A percentile compares a stretch with the other conserved stretches of the same genome.
These are phyloP conservation scores for Amylocarpus encephaloides DNA, from an alignment of 2,329 filamentous ascomycete species.

Conservation along the genomic window DNA sequence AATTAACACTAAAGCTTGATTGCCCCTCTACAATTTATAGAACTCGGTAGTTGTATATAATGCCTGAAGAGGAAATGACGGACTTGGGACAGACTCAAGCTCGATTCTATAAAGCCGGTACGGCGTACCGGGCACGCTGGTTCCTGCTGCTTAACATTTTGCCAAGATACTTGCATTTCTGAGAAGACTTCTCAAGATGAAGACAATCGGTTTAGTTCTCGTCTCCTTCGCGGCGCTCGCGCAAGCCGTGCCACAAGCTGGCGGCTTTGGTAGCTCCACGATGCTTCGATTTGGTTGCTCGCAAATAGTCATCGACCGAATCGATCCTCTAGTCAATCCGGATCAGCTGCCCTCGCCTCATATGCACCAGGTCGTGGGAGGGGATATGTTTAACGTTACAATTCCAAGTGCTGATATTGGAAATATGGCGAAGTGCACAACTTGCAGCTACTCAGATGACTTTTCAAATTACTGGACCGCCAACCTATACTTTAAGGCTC, in stretches of 20 bases:
- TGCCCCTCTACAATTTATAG: too few relatives aligned
- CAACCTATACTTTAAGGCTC: constrained; percentile 65
- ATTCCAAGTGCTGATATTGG: constrained; percentile 52
- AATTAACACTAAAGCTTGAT: too few relatives aligned
- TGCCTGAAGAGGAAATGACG: too few relatives aligned
- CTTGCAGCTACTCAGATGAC: constrained; percentile 71
- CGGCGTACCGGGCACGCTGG: too few relatives aligned
- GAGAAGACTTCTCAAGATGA: too few relatives aligned
- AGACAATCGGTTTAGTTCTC: not conserved
- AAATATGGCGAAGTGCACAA: constrained; percentile 61
- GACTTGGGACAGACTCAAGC: too few relatives aligned
- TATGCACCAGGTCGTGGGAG: constrained; percentile 41
- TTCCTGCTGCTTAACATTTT: too few relatives aligned
- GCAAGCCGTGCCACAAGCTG: not conserved
- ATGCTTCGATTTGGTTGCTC: constrained; percentile 21
- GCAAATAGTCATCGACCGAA: constrained; percentile 19
- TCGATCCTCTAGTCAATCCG: constrained; percentile 20
- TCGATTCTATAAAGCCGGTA: too few relatives aligned
- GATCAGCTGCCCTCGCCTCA: constrained; percentile 15
- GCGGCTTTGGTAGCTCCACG: constrained; percentile 1
- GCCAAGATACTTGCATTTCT: too few relatives aligned
- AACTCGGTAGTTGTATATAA: too few relatives aligned
- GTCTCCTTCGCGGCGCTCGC: constrained; percentile 6
- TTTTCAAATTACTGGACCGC: constrained; percentile 81
- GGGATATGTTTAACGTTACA: constrained; percentile 37